Evolutionary conservation across 495 filamentous ascomycete species (phyloP), one percentile per base, ranked within the genome.

Genomic region (Letharia columbiana): DNA sequence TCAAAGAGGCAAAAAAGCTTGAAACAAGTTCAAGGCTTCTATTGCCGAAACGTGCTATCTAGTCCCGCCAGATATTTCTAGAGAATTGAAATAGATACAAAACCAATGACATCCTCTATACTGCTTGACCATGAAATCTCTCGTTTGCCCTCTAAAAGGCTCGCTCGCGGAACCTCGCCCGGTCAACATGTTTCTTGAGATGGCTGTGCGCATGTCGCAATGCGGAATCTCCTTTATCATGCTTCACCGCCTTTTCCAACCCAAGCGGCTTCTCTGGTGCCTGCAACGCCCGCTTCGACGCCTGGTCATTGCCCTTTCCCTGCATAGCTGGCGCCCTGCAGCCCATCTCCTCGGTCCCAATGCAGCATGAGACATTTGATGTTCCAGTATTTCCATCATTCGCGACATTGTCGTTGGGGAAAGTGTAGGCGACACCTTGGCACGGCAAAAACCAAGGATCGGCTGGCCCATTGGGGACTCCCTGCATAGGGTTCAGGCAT

Each of bases 351-450:
- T 70, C 78, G 63, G 75, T 68, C 15, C 73, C 73, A 58, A 74
- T 65, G 62, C 73, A 74, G 66, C 73, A 73, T 47, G 67, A 64
- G 17, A 73, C 65, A 10, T 62, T 18, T 13, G 60, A 42, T 4
- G 47, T 63, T 33, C 67, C 23, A 20, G 60, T 66, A 17, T 62
- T 57, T 39, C 72, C 69, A 35, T 64, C 62, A 40, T 73, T 71
- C 1, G 73, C 73, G 50, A 47, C 57, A 20, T 70, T 66, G 60
- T 75, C 73, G 28, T 70, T 70, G 37, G 72, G 70, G 60, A 69
- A 75, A 4, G 73, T 75, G 47, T 73, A 75, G 13, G 73, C 72
- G 33, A 69, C 72, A 33, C 72, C 72, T 59, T 65, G 50, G 50
- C 73, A 75, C 35, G 67, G 65, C 11, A 59, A 37, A 61, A 75